Percentiles rank a stretch among this genome's conserved stretches.
These are phyloP conservation scores for Lathyrus aphaca DNA, from an alignment of 306 rosid species.

Conservation along the genomic window DNA sequence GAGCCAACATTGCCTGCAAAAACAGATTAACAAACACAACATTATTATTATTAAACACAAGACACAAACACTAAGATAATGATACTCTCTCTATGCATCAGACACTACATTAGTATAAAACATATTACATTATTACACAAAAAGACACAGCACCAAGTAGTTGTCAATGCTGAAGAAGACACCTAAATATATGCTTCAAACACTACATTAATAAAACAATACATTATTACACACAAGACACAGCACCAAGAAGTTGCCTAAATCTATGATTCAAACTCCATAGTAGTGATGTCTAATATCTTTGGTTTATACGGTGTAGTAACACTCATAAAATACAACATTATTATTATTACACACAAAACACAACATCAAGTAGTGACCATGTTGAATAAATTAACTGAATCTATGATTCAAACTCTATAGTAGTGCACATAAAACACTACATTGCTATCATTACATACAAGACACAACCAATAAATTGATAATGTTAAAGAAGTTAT, in stretches of 20 bases:
- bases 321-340: neutral
- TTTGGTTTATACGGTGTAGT: neutral
- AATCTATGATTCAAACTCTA: neutral
- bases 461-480: neutral
- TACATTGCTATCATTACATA: neutral
- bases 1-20: slow-evolving; percentile 84
- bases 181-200: neutral
- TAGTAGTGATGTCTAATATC: slow-evolving; percentile 5
- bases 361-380: neutral
- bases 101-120: neutral
- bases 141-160: neutral
- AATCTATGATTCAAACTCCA: slow-evolving; percentile 33
- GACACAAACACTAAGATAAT: neutral
- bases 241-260: slow-evolving; percentile 49
- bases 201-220: neutral
- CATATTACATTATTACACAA: neutral
- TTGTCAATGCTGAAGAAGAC: neutral
- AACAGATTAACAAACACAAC: neutral
- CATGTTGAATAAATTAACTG: neutral
- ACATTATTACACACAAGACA: neutral
- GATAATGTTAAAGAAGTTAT: neutral
- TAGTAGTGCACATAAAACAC: neutral
- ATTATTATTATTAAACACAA: neutral
- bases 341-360: too few relatives aligned
- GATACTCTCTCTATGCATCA: neutral